These are phyloP conservation scores for Fomes fomentarius DNA, from an alignment of 1,284 basidiomycete species.

Conservation along the genomic window DNA sequence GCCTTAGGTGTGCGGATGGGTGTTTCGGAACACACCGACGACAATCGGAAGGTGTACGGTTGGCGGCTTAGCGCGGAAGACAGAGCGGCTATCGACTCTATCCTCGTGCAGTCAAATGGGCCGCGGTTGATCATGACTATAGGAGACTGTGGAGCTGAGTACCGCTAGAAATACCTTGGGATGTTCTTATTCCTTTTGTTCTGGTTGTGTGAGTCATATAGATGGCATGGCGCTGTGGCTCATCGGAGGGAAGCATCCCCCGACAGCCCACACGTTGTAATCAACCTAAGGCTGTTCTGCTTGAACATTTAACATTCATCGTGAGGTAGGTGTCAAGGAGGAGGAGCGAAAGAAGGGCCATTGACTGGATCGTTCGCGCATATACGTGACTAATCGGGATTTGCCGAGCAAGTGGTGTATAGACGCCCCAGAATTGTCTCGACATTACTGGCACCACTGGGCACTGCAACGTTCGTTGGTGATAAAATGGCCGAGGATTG, in stretches of 20 bases:
- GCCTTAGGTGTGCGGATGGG: constrained; percentile 69
- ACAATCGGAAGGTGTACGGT: constrained; percentile 65
- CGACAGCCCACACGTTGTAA: not conserved
- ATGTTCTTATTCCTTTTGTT: not conserved
- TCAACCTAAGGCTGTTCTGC: too few species aligned
- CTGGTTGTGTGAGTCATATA: not conserved
- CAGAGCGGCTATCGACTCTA: constrained; percentile 58
- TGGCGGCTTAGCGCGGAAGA: constrained; percentile 62
- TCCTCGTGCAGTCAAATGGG: constrained; percentile 62
- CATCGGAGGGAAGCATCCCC: not conserved
- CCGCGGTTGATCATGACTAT: constrained; percentile 64
- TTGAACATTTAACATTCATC: too few species aligned
- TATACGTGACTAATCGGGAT: too few species aligned
- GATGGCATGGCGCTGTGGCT: not conserved
- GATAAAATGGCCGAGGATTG: too few species aligned
- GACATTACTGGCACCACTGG: too few species aligned
- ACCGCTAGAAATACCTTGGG: constrained; percentile 48
- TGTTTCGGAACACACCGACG: constrained; percentile 72
- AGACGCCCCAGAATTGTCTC: too few species aligned
- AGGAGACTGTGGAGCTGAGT: constrained; percentile 84
- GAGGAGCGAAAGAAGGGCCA: too few species aligned
- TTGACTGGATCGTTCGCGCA: too few species aligned
- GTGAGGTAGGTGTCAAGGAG: too few species aligned
- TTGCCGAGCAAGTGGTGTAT: too few species aligned
- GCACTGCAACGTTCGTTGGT: too few species aligned